These are phyloP conservation scores for Nicotiana benthamiana DNA, from an alignment of 257 asterid species.

Conservation along the genomic window DNA sequence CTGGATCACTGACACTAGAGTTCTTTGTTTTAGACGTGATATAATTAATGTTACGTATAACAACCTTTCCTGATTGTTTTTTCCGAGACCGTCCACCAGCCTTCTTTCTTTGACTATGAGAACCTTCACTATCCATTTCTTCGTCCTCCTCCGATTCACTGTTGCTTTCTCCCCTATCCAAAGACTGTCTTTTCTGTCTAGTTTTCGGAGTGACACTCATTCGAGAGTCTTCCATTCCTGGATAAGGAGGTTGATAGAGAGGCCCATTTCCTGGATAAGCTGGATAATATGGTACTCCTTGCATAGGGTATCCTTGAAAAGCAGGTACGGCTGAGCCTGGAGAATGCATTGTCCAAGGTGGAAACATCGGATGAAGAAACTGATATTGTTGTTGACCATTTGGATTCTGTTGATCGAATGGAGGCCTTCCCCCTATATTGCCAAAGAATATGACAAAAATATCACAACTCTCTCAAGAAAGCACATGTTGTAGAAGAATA, in stretches of 20 bases:
- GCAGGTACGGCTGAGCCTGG: slow-evolving; percentile 54
- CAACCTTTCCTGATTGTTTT: slow-evolving; percentile 33
- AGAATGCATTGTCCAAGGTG: slow-evolving; percentile 77
- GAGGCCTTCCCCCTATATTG: slow-evolving; percentile 32
- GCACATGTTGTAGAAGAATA: background rate
- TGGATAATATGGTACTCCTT: slow-evolving; percentile 88
- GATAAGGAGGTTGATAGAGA: slow-evolving; percentile 55
- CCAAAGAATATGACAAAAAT: slow-evolving; percentile 12
- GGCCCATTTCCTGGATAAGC: slow-evolving; percentile 53
- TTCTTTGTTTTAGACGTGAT: slow-evolving; percentile 26
- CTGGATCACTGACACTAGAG: slow-evolving; percentile 19
- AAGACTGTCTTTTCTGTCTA: slow-evolving; percentile 39
- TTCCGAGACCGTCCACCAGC: slow-evolving; percentile 26
- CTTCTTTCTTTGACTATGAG: slow-evolving; percentile 39
- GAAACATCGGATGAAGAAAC: slow-evolving; percentile 58
- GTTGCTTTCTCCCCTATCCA: slow-evolving; percentile 43
- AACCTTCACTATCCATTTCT: slow-evolving; percentile 34
- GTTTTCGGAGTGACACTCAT: slow-evolving; percentile 28
- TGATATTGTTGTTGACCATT: slow-evolving; percentile 53
- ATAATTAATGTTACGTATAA: slow-evolving; percentile 43
- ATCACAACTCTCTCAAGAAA: slow-evolving; percentile 5
- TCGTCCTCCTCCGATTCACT: slow-evolving; percentile 37
- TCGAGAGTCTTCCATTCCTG: slow-evolving; percentile 47
- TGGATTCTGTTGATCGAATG: slow-evolving; percentile 39
- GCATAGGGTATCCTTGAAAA: slow-evolving; percentile 78